phyloP scores from a whole-genome alignment of 1,284 basidiomycete genomes.

The Tilletia horrida region DNA sequence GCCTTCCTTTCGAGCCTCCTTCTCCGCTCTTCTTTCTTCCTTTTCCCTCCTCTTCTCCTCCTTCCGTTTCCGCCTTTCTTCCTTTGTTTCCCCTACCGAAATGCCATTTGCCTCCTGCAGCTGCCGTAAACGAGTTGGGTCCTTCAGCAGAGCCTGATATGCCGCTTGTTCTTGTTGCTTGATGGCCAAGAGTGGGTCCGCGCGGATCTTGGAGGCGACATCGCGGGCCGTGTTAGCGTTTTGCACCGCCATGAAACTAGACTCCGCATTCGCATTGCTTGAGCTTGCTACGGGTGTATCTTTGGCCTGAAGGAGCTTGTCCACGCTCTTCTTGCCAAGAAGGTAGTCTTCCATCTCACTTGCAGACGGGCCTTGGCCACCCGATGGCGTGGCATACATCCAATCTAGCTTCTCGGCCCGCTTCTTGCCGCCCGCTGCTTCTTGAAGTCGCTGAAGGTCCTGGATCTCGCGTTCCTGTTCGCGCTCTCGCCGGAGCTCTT shows the following conservation, averaged over 20 bases:
- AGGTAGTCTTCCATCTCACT: conserved; percentile 95
- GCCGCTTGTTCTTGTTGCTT: conserved; percentile 96
- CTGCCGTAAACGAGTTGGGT: conserved; percentile 74
- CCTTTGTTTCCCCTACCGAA: conserved; percentile 56
- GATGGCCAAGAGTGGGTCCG: conserved; percentile 92
- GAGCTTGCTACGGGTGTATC: conserved; percentile 65
- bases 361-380: conserved; percentile 73
- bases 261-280: neutral
- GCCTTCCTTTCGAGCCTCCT: neutral
- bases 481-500: conserved; percentile 91
- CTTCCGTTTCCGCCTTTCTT: conserved; percentile 59
- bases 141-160: conserved; percentile 81
- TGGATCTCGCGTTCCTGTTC: conserved; percentile 95
- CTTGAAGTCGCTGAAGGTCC: conserved; percentile 78
- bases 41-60: conserved; percentile 64
- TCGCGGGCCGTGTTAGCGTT: conserved; percentile 81
- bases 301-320: conserved; percentile 79
- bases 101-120: conserved; percentile 63
- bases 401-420: conserved; percentile 90
- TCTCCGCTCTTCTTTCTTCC: conserved; percentile 50
- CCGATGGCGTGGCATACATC: conserved; percentile 96
- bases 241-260: conserved; percentile 29
- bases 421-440: conserved; percentile 86
- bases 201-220: conserved; percentile 85
- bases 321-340: conserved; percentile 95